Conservation (phyloP, 1,284 basidiomycete species). For the Ustilago shanxiensis region DNA sequence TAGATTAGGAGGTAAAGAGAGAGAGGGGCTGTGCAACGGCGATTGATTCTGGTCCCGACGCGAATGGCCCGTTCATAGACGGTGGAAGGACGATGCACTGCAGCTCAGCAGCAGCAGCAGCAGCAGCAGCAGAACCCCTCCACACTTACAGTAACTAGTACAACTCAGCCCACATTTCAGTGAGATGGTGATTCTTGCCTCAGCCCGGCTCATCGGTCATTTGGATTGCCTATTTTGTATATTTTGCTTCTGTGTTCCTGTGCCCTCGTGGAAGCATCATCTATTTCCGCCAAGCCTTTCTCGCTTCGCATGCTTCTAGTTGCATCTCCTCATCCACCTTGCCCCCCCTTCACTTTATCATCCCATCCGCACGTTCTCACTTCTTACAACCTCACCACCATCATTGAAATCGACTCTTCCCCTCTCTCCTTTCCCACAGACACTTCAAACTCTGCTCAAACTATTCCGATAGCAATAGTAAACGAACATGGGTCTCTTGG, state of each 20-base stretch:
- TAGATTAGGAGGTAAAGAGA: too few species aligned
- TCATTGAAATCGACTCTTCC: not conserved
- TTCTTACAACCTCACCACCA: not conserved
- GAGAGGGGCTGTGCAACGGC: not conserved
- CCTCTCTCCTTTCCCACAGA: not conserved
- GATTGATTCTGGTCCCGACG: too few species aligned
- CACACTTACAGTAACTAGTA: not conserved
- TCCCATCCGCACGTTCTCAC: not conserved
- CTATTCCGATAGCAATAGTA: not conserved
- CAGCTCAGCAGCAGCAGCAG: too few species aligned
- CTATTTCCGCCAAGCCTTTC: slow-evolving; percentile 17
- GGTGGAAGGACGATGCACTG: too few species aligned
- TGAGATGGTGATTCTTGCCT: not conserved
- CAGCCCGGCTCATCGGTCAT: slow-evolving; percentile 15
- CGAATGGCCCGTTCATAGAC: not conserved
- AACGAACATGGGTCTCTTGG: slow-evolving; percentile 56
- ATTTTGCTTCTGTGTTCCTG: not conserved
- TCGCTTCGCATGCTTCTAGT: slow-evolving; percentile 1
- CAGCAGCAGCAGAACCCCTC: too few species aligned
- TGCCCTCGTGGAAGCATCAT: not conserved
- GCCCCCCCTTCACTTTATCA: not conserved
- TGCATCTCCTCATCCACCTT: not conserved
- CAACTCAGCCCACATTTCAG: slow-evolving; percentile 4
- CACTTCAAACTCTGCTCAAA: not conserved
- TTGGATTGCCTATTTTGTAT: slow-evolving; percentile 3